phyloP scores from a whole-genome alignment of 2,329 filamentous ascomycete genomes.

The Penicillium sp. region DNA sequence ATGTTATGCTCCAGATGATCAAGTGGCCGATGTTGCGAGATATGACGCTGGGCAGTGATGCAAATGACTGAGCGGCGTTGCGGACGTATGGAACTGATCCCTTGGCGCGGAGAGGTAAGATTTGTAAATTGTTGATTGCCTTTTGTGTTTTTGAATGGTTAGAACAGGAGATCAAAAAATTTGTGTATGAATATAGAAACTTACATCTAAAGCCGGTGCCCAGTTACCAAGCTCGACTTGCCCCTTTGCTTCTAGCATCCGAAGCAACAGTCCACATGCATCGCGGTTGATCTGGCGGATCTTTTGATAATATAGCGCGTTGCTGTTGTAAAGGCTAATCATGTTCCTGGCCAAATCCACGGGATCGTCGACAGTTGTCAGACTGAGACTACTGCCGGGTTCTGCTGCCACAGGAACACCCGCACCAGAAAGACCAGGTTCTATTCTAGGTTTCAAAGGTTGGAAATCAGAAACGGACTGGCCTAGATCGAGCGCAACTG shows the following conservation, averaged over 20 bases:
- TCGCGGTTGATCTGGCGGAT: conserved; percentile 58
- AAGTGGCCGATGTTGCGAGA: conserved; percentile 86
- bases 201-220: conserved; percentile 62
- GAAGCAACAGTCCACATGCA: conserved; percentile 56
- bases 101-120: conserved; percentile 72
- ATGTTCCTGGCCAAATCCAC: conserved; percentile 61
- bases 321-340: conserved; percentile 57
- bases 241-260: conserved; percentile 58
- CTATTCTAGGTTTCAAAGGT: conserved; percentile 68
- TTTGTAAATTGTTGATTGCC: conserved; percentile 69
- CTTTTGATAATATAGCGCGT: conserved; percentile 58
- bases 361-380: conserved; percentile 66
- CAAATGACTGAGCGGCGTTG: conserved; percentile 74
- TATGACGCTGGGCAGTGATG: conserved; percentile 71
- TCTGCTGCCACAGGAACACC: conserved; percentile 14
- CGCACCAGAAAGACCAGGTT: conserved; percentile 25
- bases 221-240: conserved; percentile 57
- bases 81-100: conserved; percentile 78
- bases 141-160: conserved; percentile 29
- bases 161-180: neutral
- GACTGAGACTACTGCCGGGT: conserved; percentile 49
- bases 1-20: conserved; percentile 88
- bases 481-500: conserved; percentile 79
- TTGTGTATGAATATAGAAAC: conserved; percentile 26
- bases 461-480: conserved; percentile 74